Evolutionary conservation across 75 land plant species (phyloP).

Genomic region (Picea glauca): DNA sequence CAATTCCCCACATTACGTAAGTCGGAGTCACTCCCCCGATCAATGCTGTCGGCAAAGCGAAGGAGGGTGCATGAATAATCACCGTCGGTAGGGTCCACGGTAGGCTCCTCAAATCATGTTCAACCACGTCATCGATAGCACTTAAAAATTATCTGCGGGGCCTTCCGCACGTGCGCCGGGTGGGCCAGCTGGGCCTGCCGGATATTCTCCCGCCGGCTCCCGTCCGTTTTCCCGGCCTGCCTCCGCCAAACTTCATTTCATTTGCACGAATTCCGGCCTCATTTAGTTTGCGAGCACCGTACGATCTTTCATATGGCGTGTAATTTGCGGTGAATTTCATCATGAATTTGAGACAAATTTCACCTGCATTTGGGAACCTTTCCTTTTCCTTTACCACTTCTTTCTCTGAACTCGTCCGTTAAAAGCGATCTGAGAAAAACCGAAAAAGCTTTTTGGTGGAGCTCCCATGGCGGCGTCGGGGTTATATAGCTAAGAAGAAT

Average conservation of each 20-base stretch:
- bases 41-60: not conserved
- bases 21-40: not conserved
- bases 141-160: not conserved
- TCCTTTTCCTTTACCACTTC: too few species aligned
- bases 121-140: not conserved
- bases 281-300: not conserved
- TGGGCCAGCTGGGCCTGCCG: not conserved
- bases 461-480: not conserved
- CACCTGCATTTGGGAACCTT: not conserved
- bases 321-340: not conserved
- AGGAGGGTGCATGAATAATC: too few species aligned
- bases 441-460: not conserved
- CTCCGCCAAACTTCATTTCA: not conserved
- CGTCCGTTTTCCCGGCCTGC: too few species aligned
- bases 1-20: conserved; percentile 2
- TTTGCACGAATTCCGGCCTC: not conserved
- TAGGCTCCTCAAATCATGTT: too few species aligned
- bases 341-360: not conserved
- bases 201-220: too few species aligned
- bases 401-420: not conserved
- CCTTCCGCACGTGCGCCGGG: conserved; percentile 13
- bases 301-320: too few species aligned
- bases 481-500: not conserved
- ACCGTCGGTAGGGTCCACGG: not conserved
- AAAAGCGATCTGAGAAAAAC: not conserved